Evolutionary conservation across 495 filamentous ascomycete genomes (phyloP).

Genomic region (Podospora tetraspora): DNA sequence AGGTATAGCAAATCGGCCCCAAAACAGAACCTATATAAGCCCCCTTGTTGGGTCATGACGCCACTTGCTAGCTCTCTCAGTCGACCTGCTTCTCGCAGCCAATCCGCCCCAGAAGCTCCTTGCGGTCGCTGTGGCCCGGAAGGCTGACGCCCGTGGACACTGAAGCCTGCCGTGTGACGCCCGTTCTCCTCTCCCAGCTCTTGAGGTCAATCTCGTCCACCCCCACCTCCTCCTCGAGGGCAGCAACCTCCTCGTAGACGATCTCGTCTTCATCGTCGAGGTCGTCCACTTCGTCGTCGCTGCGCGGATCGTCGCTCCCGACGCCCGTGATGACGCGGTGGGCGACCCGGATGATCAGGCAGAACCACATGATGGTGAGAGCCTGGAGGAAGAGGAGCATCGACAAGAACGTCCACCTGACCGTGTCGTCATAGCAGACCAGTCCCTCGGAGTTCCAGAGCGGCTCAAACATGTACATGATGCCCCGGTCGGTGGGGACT

Average conservation of each 20-base stretch:
- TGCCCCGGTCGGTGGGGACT: constrained; percentile 51
- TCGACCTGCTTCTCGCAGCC: constrained; percentile 66
- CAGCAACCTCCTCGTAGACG: constrained; percentile 43
- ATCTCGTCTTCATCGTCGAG: constrained; percentile 51
- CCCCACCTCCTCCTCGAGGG: constrained; percentile 61
- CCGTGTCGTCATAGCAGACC: constrained; percentile 67
- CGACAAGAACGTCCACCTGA: constrained; percentile 70
- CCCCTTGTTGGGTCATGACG: not conserved
- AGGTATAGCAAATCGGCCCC: not conserved
- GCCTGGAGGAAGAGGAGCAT: constrained; percentile 73
- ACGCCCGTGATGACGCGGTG: constrained; percentile 66
- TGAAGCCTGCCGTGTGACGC: constrained; percentile 38
- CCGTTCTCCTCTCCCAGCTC: constrained; percentile 44
- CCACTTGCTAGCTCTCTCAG: constrained; percentile 21
- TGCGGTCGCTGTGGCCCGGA: constrained; percentile 64
- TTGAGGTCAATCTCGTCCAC: constrained; percentile 56
- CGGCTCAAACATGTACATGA: constrained; percentile 60
- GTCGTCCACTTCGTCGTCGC: constrained; percentile 75
- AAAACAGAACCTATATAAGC: not conserved
- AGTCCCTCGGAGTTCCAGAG: constrained; percentile 62
- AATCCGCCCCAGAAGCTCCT: constrained; percentile 66
- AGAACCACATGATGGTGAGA: constrained; percentile 83
- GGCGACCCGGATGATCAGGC: constrained; percentile 78
- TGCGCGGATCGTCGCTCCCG: constrained; percentile 79
- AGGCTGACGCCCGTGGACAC: constrained; percentile 55